Conservation (phyloP, 1,139 yeast genomes). For the Taiozyma sp. region DNA sequence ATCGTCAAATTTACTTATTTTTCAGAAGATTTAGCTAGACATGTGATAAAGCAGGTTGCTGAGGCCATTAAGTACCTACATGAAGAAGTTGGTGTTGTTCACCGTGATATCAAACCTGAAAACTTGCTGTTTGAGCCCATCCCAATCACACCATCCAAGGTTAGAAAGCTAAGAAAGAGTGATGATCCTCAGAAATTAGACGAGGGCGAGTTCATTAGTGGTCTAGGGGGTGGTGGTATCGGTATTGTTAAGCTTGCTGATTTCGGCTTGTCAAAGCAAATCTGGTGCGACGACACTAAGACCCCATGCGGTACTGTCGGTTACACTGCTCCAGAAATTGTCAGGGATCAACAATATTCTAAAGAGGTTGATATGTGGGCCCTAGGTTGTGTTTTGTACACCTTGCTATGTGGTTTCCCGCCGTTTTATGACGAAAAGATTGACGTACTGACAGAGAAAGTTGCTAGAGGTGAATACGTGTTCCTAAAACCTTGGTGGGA, state of each 20-base stretch:
- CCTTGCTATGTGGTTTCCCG: constrained; percentile 90
- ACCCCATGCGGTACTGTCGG: constrained; percentile 92
- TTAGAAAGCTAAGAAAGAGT: constrained; percentile 51
- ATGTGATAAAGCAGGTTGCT: constrained; percentile 80
- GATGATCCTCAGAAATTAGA: constrained; percentile 79
- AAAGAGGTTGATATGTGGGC: constrained; percentile 97
- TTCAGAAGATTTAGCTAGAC: constrained; percentile 78
- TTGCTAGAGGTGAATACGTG: constrained; percentile 75
- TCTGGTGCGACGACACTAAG: constrained; percentile 61
- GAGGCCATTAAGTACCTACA: constrained; percentile 80
- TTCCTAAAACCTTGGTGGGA: constrained; percentile 98
- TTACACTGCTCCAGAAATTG: constrained; percentile 93
- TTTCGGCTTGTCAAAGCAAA: constrained; percentile 86
- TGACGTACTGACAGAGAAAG: constrained; percentile 75
- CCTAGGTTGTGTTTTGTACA: constrained; percentile 86
- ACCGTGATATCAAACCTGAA: constrained; percentile 94
- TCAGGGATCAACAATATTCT: constrained; percentile 77
- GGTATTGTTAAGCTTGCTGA: constrained; percentile 87
- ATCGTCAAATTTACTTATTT: constrained; percentile 89
- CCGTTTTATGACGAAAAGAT: constrained; percentile 91
- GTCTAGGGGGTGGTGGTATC: constrained; percentile 86
- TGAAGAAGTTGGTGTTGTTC: constrained; percentile 79
- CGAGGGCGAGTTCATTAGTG: constrained; percentile 77
- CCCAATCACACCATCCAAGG: constrained; percentile 35
- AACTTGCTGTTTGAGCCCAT: constrained; percentile 80